These are phyloP conservation scores for Mortierella alpina DNA, from an alignment of 192 early-diverging fungal species.

Conservation along the genomic window DNA sequence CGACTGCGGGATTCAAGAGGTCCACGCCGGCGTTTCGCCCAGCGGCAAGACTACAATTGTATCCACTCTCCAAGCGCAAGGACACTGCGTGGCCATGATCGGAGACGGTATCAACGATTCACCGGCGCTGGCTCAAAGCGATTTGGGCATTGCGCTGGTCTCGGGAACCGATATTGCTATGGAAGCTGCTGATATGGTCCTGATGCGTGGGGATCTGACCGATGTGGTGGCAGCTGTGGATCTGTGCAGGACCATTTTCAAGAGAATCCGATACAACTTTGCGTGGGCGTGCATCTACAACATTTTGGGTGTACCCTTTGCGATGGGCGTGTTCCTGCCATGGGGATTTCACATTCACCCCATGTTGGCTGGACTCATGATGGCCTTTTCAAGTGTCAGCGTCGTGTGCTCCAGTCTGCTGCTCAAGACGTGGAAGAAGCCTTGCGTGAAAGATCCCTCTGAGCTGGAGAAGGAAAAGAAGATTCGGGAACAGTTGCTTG, in stretches of 20 bases:
- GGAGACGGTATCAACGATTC: slow-evolving; percentile 98
- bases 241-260: slow-evolving; percentile 85
- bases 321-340: slow-evolving; percentile 92
- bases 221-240: slow-evolving; percentile 91
- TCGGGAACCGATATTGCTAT: slow-evolving; percentile 96
- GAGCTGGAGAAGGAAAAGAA: slow-evolving; percentile 54
- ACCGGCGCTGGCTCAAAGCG: slow-evolving; percentile 84
- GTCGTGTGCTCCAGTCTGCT: slow-evolving; percentile 91
- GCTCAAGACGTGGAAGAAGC: slow-evolving; percentile 77
- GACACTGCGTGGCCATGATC: slow-evolving; percentile 86
- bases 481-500: slow-evolving; percentile 10
- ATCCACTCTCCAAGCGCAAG: slow-evolving; percentile 68
- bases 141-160: slow-evolving; percentile 90
- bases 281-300: slow-evolving; percentile 94
- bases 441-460: slow-evolving; percentile 6
- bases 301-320: slow-evolving; percentile 88
- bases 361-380: slow-evolving; percentile 93
- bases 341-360: slow-evolving; percentile 88
- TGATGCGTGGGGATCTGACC: slow-evolving; percentile 88
- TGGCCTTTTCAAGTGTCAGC: slow-evolving; percentile 92
- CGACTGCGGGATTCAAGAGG: slow-evolving; percentile 84
- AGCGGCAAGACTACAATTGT: slow-evolving; percentile 89
- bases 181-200: slow-evolving; percentile 92
- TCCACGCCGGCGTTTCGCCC: slow-evolving; percentile 92
- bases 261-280: slow-evolving; percentile 87